Conservation (phyloP, 768 basidiomycete genomes). For the Panellus pusillus region DNA sequence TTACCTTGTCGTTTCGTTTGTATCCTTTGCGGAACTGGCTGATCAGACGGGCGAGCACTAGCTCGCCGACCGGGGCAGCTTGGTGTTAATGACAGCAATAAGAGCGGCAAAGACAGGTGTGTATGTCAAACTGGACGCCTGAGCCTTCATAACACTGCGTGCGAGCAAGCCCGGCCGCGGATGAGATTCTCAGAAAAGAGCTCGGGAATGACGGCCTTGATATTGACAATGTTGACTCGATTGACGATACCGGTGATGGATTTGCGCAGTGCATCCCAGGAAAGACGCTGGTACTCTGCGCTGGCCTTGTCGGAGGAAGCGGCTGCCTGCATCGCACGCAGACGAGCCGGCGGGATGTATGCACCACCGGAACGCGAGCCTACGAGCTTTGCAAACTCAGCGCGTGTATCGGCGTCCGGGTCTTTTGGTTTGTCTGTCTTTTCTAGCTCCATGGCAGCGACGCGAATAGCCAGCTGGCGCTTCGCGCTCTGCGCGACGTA, state of each 20-base stretch:
- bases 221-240: conserved; percentile 95
- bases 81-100: conserved; percentile 94
- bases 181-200: conserved; percentile 93
- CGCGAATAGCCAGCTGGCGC: conserved; percentile 70
- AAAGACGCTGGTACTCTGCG: conserved; percentile 88
- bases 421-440: conserved; percentile 56
- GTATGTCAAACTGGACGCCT: conserved; percentile 94
- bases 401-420: conserved; percentile 59
- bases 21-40: conserved; percentile 94
- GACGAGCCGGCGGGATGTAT: conserved; percentile 92
- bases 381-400: conserved; percentile 87
- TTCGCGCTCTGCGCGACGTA: conserved; percentile 76
- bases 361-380: conserved; percentile 88
- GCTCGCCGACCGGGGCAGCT: conserved; percentile 96
- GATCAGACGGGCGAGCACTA: conserved; percentile 84
- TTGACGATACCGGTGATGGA: conserved; percentile 99
- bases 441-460: conserved; percentile 69
- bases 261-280: conserved; percentile 98
- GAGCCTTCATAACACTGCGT: conserved; percentile 96
- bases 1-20: conserved; percentile 96
- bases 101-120: conserved; percentile 96
- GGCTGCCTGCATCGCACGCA: conserved; percentile 86
- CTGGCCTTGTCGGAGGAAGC: conserved; percentile 81
- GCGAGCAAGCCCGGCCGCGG: conserved; percentile 88
- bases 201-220: conserved; percentile 91